A percentile compares a stretch with the other conserved stretches of the same genome.
Evolutionary conservation across 192 early-diverging fungal species (phyloP).

Genomic region (Phycomyces nitens): DNA sequence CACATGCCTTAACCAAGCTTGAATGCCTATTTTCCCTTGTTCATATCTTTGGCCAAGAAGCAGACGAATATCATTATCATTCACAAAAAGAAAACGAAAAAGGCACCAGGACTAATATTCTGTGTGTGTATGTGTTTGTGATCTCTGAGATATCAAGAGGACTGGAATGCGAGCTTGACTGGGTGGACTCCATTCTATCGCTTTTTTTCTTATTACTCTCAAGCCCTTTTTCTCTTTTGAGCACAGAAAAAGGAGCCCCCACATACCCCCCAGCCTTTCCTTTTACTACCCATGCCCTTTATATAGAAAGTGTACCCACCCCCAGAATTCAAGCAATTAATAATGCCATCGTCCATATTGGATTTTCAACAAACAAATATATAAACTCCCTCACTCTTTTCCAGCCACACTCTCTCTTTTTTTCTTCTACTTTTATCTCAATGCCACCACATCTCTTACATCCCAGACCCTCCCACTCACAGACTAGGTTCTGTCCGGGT

Average conservation of each 20-base stretch:
- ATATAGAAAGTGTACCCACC: not conserved
- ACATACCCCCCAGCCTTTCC: slow-evolving; percentile 1
- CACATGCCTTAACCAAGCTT: too few relatives aligned
- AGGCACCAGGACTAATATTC: too few relatives aligned
- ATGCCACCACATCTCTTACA: slow-evolving; percentile 1
- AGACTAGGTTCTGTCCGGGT: slow-evolving; percentile 3
- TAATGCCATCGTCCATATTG: slow-evolving; percentile 1
- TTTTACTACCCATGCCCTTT: slow-evolving; percentile 1
- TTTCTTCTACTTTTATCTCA: not conserved
- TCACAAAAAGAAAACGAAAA: too few relatives aligned
- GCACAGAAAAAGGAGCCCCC: not conserved
- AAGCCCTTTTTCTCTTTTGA: not conserved
- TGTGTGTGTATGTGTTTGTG: too few relatives aligned
- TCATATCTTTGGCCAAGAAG: too few relatives aligned
- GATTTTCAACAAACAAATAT: slow-evolving; percentile 1
- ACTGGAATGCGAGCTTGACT: not conserved
- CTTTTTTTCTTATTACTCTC: not conserved
- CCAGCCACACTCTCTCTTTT: not conserved
- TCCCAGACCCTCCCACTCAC: not conserved
- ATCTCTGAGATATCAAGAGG: not conserved
- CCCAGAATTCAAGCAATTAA: not conserved
- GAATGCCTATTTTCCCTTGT: too few relatives aligned
- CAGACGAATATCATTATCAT: too few relatives aligned
- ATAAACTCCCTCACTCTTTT: not conserved
- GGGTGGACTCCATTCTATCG: too few relatives aligned